Base-by-base conservation (phyloP, 1,284 basidiomycete genomes). In the Trichosporon asahii region DNA sequence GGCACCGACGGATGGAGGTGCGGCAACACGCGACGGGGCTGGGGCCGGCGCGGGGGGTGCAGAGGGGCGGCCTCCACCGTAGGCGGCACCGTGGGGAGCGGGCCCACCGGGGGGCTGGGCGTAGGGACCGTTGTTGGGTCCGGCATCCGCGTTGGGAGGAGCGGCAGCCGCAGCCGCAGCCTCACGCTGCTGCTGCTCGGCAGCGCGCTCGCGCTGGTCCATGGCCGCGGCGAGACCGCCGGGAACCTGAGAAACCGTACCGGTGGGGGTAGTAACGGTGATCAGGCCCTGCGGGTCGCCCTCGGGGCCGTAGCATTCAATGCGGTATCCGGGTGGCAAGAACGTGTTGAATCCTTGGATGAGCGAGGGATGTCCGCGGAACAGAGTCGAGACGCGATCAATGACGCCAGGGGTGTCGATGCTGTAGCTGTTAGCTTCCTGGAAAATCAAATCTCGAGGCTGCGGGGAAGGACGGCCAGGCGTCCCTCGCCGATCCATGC, bases 271-370 rank as follows among this genome's bases (percentile, higher is more conserved):
- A 8, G 94, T 98, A 77, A 99, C 96, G 21, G 91, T 95, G 85
- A 98, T 98, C 69, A 90, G 88, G 78, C 91, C 91, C 67, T 89
- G 87, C 77, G 93, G 89, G 74, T 86, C 85, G n/a, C 77, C 78
- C 37, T 80, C 77, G 46, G 76, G 76, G 5, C 77, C 78, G 57
- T 76, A 73, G 81, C 95, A 91, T 78, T 98, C 95, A 82, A 99
- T 98, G 73, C 94, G 91, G 85, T 99, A 99, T 40, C 96, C 96
- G 25, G 92, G 89, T 0, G 97, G 97, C 2, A 99, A 88, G 85
- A 99, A 99, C 2, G 96, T 98, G 85, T 99, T 99, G 89, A 99
- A 99, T 37, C 97, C 97, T 84, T 97, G 92, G 69, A 99, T 98
- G 77, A 99, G 91, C 72, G 88, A 84, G 1, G 93, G 94, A 84